A percentile compares a stretch with the other conserved stretches of the same genome.
These are phyloP conservation scores for Xylaria polymorpha DNA, from an alignment of 2,329 filamentous ascomycete species.

Conservation along the genomic window DNA sequence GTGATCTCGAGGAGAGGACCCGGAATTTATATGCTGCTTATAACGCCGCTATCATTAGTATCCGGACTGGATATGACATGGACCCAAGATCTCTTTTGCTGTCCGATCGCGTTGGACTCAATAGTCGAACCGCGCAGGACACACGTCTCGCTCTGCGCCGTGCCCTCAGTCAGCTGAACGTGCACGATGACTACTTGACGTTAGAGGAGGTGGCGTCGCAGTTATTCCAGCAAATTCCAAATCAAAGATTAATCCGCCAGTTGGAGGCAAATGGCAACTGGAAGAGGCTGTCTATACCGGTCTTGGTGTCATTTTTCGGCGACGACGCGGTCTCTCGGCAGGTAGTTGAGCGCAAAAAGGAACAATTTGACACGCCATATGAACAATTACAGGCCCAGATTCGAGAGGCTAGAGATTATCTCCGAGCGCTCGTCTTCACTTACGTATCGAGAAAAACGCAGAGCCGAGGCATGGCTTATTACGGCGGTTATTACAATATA, in stretches of 20 bases:
- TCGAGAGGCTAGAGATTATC: conserved; percentile 29
- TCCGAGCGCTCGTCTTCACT: conserved; percentile 44
- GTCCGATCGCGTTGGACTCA: conserved; percentile 16
- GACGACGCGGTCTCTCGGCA: not conserved
- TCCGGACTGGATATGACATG: conserved; percentile 43
- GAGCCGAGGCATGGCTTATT: conserved; percentile 31
- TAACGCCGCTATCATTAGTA: conserved; percentile 41
- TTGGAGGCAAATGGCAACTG: conserved; percentile 38
- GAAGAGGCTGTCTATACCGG: conserved; percentile 40
- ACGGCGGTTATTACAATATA: conserved; percentile 40
- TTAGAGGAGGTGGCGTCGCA: conserved; percentile 38
- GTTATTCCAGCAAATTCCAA: conserved; percentile 42
- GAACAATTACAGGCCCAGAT: conserved; percentile 33
- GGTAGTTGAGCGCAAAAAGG: not conserved
- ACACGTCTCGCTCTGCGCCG: conserved; percentile 35
- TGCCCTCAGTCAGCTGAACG: conserved; percentile 43
- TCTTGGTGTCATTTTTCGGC: conserved; percentile 35
- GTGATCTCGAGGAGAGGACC: conserved; percentile 40
- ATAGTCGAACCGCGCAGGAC: conserved; percentile 1
- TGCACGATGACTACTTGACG: conserved; percentile 32
- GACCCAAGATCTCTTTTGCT: conserved; percentile 39
- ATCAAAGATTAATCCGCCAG: conserved; percentile 36
- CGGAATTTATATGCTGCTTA: conserved; percentile 35
- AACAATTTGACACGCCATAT: not conserved
- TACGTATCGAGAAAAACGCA: conserved; percentile 35